A percentile compares a stretch with the other conserved stretches of the same genome.
phyloP scores from a whole-genome alignment of 345 rosid genomes.

The Streptanthus diversifolius region DNA sequence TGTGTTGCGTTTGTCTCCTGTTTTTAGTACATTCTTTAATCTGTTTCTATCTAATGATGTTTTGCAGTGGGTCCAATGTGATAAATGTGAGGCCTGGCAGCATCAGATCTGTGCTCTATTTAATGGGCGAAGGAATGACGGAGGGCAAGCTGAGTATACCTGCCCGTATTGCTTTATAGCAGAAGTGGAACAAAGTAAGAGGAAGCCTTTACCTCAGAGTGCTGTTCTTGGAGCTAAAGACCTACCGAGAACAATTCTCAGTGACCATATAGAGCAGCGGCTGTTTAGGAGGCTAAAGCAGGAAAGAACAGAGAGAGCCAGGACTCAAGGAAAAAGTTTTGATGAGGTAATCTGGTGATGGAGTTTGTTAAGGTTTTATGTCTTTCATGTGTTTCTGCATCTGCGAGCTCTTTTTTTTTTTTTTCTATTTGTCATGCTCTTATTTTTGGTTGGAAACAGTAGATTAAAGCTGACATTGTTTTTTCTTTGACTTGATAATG shows the following conservation, averaged over 20 bases:
- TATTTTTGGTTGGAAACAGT: conserved; percentile 2
- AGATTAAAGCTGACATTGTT: conserved; percentile 13
- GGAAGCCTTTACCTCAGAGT: conserved; percentile 91
- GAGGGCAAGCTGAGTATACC: conserved; percentile 99
- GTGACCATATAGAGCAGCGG: conserved; percentile 96
- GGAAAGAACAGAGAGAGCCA: conserved; percentile 90
- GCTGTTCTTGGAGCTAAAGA: conserved; percentile 99
- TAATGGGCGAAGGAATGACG: conserved; percentile 98
- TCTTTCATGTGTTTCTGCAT: background rate
- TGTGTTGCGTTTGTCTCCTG: background rate
- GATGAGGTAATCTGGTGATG: conserved; percentile 69
- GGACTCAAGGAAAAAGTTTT: conserved; percentile 65
- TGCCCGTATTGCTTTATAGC: conserved; percentile 93
- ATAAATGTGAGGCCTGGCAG: conserved; percentile 99
- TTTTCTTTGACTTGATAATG: conserved; percentile 18
- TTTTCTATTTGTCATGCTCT: conserved; percentile 8
- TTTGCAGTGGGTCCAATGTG: conserved; percentile 99
- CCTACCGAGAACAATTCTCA: conserved; percentile 86
- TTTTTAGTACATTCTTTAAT: background rate
- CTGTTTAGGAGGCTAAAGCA: conserved; percentile 66
- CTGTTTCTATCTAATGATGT: conserved; percentile 24
- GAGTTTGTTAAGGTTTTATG: background rate
- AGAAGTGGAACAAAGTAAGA: conserved; percentile 91
- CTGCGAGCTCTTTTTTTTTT: background rate
- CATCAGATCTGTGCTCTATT: conserved; percentile 98